Percentiles rank a stretch among this genome's conserved stretches.
Conservation (phyloP, 2,329 filamentous ascomycete species). For the Hymenoscyphus repandus region DNA sequence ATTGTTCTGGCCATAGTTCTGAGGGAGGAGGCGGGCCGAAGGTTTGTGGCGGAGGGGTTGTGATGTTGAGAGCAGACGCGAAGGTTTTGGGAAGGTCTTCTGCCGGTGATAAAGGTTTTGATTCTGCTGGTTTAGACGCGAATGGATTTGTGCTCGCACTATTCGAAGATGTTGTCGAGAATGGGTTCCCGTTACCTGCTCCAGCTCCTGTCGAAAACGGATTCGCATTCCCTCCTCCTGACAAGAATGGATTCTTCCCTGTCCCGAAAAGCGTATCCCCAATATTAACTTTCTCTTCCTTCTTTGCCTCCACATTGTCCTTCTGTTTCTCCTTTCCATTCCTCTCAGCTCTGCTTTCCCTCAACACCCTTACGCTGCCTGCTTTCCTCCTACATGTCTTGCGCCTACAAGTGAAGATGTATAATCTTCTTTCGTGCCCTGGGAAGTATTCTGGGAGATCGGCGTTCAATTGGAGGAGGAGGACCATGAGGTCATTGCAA, state of each 20-base stretch:
- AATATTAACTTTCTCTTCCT: constrained; percentile 36
- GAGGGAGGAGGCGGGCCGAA: constrained; percentile 37
- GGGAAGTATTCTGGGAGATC: constrained; percentile 84
- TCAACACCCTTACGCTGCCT: constrained; percentile 72
- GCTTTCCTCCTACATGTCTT: constrained; percentile 76
- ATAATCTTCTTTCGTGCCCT: constrained; percentile 80
- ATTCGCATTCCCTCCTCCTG: constrained; percentile 43
- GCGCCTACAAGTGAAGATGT: constrained; percentile 75
- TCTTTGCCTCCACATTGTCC: constrained; percentile 23
- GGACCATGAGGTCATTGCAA: constrained; percentile 76
- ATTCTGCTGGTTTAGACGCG: constrained; percentile 23
- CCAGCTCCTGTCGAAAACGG: constrained; percentile 53
- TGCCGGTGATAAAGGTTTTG: not conserved
- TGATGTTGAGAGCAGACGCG: constrained; percentile 70
- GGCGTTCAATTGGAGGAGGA: constrained; percentile 86
- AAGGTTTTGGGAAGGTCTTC: constrained; percentile 55
- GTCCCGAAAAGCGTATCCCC: constrained; percentile 68
- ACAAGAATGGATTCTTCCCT: constrained; percentile 39
- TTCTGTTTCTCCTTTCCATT: constrained; percentile 27
- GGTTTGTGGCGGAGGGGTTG: constrained; percentile 40
- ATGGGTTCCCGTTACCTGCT: constrained; percentile 48
- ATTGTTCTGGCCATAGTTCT: constrained; percentile 70
- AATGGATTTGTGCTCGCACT: constrained; percentile 44
- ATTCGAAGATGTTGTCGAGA: constrained; percentile 56
- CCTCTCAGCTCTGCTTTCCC: constrained; percentile 54